These are phyloP conservation scores for Mortierella sp. DNA, from an alignment of 371 early-diverging fungal genomes.

Conservation along the genomic window DNA sequence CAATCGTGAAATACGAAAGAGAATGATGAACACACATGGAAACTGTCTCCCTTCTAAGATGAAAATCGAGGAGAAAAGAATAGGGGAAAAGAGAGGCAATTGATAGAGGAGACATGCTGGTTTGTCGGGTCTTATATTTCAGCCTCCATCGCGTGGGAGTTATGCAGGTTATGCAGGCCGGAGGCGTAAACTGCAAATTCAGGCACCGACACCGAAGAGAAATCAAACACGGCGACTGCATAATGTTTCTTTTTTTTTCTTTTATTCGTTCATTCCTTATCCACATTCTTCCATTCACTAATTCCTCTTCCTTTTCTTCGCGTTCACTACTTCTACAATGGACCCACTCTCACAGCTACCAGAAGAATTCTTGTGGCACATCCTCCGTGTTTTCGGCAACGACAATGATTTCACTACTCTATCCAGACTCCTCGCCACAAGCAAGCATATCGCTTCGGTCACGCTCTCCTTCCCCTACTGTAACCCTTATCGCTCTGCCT, in stretches of 20 bases:
- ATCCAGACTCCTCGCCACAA: not conserved
- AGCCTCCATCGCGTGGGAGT: no score
- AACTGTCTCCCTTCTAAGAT: no score
- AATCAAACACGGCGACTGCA: no score
- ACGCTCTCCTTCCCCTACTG: not conserved
- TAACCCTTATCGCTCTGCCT: not conserved
- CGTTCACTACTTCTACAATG: not conserved
- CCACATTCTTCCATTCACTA: not conserved
- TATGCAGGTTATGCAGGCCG: no score
- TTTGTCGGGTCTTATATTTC: no score
- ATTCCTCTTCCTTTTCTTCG: not conserved
- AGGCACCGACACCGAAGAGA: no score
- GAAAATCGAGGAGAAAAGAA: no score
- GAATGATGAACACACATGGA: no score
- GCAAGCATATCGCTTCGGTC: not conserved
- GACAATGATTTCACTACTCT: not conserved
- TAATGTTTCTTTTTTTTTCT: not conserved
- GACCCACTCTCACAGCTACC: not conserved
- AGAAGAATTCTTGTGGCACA: not conserved
- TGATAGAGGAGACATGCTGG: no score
- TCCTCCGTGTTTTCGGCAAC: not conserved
- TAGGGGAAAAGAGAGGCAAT: no score
- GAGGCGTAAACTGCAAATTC: no score
- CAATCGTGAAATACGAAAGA: no score
- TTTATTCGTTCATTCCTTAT: not conserved